Evolutionary conservation across 352 stramenopile species (phyloP).

Genomic region (Phytopythium chamaehyphon): DNA sequence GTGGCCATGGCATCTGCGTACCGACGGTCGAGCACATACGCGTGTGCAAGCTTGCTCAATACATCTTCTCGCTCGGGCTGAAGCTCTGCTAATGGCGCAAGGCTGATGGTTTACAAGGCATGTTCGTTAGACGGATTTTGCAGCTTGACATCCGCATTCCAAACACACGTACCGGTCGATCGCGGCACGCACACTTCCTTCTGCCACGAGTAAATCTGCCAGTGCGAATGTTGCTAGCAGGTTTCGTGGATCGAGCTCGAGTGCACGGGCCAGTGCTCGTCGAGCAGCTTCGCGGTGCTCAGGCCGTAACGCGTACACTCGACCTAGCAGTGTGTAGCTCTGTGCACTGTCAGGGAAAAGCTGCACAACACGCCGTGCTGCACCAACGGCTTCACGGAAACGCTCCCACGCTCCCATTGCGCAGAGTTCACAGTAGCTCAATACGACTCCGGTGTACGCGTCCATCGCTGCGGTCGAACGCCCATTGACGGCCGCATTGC

Average conservation of each 20-base stretch:
- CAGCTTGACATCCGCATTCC: not conserved
- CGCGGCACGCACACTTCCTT: constrained; percentile 43
- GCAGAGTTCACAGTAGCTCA: constrained; percentile 69
- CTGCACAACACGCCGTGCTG: constrained; percentile 63
- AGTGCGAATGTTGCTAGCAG: constrained; percentile 63
- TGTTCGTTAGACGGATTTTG: constrained; percentile 6
- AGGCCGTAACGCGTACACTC: constrained; percentile 57
- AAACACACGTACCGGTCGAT: constrained; percentile 47
- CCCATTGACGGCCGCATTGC: constrained; percentile 10
- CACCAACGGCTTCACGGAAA: constrained; percentile 72
- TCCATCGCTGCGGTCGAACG: constrained; percentile 23
- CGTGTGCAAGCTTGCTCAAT: constrained; percentile 69
- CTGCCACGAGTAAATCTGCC: constrained; percentile 57
- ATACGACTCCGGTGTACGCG: constrained; percentile 68
- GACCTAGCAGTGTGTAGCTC: constrained; percentile 71
- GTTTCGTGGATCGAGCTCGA: constrained; percentile 58
- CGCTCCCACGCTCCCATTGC: constrained; percentile 46
- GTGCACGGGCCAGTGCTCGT: constrained; percentile 54
- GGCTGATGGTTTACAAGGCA: constrained; percentile 11
- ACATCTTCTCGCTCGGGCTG: constrained; percentile 55
- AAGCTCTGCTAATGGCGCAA: constrained; percentile 38
- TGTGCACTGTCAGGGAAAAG: constrained; percentile 66
- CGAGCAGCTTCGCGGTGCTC: constrained; percentile 58
- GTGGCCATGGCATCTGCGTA: constrained; percentile 60
- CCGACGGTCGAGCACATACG: constrained; percentile 70